phyloP scores from a whole-genome alignment of 768 basidiomycete species.

The Dentipellis fragilis region DNA sequence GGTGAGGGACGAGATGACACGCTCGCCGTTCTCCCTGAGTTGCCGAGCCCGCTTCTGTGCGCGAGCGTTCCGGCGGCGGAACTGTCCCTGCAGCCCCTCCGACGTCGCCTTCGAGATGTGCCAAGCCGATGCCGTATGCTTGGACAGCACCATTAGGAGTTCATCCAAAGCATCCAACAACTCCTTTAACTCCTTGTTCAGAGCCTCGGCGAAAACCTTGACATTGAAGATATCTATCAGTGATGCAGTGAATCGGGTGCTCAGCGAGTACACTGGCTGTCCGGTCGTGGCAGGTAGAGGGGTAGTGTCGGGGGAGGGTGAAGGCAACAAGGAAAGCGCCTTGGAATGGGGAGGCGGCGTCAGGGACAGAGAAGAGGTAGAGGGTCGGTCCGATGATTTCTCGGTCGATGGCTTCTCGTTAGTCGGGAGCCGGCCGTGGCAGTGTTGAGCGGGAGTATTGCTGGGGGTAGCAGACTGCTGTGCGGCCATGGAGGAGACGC shows the following conservation, averaged over 20 bases:
- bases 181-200: slow-evolving; percentile 45
- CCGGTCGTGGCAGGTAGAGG: neutral
- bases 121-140: slow-evolving; percentile 6
- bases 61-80: slow-evolving; percentile 19
- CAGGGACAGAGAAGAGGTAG: slow-evolving; percentile 7
- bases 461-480: neutral
- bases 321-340: slow-evolving; percentile 9
- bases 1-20: slow-evolving; percentile 16
- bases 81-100: slow-evolving; percentile 12
- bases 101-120: neutral
- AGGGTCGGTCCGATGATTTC: neutral
- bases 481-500: neutral
- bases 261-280: slow-evolving; percentile 22
- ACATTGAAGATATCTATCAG: slow-evolving; percentile 41
- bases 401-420: neutral
- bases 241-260: slow-evolving; percentile 32
- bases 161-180: slow-evolving; percentile 51
- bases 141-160: slow-evolving; percentile 27
- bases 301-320: neutral
- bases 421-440: neutral
- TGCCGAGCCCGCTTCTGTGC: slow-evolving; percentile 20
- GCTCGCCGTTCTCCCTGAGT: slow-evolving; percentile 20
- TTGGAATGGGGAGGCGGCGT: slow-evolving; percentile 6
- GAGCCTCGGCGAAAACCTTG: slow-evolving; percentile 27
- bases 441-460: slow-evolving; percentile 1